Conservation (phyloP, 768 basidiomycete genomes). For the Boletus pseudopeckii region DNA sequence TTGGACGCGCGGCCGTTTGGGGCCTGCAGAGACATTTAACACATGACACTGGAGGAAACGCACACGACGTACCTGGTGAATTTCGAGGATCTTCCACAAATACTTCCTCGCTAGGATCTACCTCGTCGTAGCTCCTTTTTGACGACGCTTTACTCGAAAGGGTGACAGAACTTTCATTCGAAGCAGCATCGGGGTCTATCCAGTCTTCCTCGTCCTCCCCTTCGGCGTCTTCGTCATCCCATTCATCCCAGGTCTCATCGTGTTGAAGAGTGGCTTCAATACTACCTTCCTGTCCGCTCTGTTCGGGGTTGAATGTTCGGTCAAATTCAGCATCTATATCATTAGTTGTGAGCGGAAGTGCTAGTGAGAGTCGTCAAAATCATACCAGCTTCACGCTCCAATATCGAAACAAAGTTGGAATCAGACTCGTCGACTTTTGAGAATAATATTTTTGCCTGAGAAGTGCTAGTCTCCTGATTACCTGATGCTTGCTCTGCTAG, state of each 20-base stretch:
- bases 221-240: conserved; percentile 40
- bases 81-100: conserved; percentile 31
- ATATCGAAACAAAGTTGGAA: conserved; percentile 23
- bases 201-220: conserved; percentile 43
- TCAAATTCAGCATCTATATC: conserved; percentile 27
- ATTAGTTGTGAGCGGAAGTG: conserved; percentile 6
- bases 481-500: conserved; percentile 5
- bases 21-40: conserved; percentile 27
- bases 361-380: neutral
- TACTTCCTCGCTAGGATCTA: conserved; percentile 42
- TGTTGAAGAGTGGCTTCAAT: conserved; percentile 15
- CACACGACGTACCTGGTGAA: conserved; percentile 44
- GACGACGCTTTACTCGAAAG: conserved; percentile 52
- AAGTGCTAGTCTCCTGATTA: conserved; percentile 12
- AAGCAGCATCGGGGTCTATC: conserved; percentile 46
- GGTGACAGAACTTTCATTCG: conserved; percentile 52
- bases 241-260: conserved; percentile 29
- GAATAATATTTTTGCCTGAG: conserved; percentile 2
- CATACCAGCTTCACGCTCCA: conserved; percentile 33
- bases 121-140: conserved; percentile 47
- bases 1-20: conserved; percentile 43
- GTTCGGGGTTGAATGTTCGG: conserved; percentile 16
- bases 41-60: neutral
- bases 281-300: conserved; percentile 16
- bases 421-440: conserved; percentile 28